Evolutionary conservation across 148 eudicot genomes (phyloP).

Genomic region (Silene uniflora): DNA sequence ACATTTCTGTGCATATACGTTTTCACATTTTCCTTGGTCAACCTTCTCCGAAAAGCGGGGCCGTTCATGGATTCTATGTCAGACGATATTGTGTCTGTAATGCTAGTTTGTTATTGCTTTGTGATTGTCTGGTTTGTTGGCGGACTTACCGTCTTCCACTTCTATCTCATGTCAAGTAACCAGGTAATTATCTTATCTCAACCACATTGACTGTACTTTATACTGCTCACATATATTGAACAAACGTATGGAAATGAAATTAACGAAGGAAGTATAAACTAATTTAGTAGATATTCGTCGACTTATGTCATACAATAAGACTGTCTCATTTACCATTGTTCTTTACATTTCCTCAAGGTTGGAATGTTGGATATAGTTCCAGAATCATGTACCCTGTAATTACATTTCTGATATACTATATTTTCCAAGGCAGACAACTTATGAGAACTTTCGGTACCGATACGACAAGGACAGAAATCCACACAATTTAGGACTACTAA

Average conservation of each 20-base stretch:
- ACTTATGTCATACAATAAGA: no score
- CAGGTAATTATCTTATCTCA: slow-evolving; percentile 48
- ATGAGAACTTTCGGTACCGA: slow-evolving; percentile 54
- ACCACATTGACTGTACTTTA: background rate
- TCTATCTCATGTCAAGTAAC: slow-evolving; percentile 67
- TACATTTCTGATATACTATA: slow-evolving; percentile 15
- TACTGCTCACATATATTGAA: no score
- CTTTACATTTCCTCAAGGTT: no score
- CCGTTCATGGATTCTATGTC: slow-evolving; percentile 41
- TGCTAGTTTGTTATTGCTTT: slow-evolving; percentile 66
- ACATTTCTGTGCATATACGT: slow-evolving; percentile 69
- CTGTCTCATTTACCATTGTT: no score
- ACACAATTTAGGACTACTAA: slow-evolving; percentile 33
- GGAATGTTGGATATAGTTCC: no score
- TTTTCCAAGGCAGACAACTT: slow-evolving; percentile 43
- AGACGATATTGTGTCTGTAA: slow-evolving; percentile 45
- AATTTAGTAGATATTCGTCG: no score
- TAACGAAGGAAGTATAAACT: no score
- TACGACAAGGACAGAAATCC: slow-evolving; percentile 48
- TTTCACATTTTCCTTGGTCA: slow-evolving; percentile 51
- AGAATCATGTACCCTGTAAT: background rate
- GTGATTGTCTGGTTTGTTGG: slow-evolving; percentile 81
- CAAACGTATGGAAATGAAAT: no score
- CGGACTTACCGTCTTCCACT: slow-evolving; percentile 70
- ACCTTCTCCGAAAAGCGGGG: slow-evolving; percentile 31